Base-by-base conservation (phyloP, 2,329 filamentous ascomycete genomes). In the Penicillium sp. region DNA sequence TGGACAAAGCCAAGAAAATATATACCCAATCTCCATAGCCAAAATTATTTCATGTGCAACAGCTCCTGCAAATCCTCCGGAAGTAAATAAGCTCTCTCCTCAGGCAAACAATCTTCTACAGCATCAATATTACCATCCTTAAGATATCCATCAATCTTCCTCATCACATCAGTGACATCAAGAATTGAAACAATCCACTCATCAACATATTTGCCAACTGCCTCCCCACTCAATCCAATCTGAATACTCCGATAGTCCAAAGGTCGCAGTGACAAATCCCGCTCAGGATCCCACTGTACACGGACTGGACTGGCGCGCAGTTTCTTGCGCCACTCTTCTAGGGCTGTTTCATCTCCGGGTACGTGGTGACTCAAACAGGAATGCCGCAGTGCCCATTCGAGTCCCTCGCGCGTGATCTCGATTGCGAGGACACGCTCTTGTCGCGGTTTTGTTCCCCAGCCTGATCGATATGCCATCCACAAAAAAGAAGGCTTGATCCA, bases 211-310 rank as follows among this genome's bases (percentile, higher is more conserved):
- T 62, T 68, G 27, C 68, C 66, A 32, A 77, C 77, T 47, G 83
- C 59, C 1, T 66, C 67, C 2, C 69, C 75, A 1, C 79, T 77
- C n/a, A 86, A 78, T 1, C 84, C 84, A 58, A 86, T 81, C 73
- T 87, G 84, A 29, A 87, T 82, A 62, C 81, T 84, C 39, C 84
- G 72, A 63, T 82, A 78, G 7, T 62, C 66, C 47, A 85, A 57
- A 57, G 70, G 74, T 10, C 67, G 76, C 10, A 85, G 65, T 34
- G 67, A 64, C 1, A 78, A 66, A 23, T 74, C 73, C 18, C 84
- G 64, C 64, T 87, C 84, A 0, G 84, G 84, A 67, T 87, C 84
- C 84, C 84, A 87, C 65, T 86, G 84, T 7, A 86, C 75, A n/a
- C 79, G 75, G 0, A 86, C 81, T 11, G 65, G 64, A 29, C 53